Conservation (phyloP, 164 flowering plant genomes). For the Paratinospora sagittata region DNA sequence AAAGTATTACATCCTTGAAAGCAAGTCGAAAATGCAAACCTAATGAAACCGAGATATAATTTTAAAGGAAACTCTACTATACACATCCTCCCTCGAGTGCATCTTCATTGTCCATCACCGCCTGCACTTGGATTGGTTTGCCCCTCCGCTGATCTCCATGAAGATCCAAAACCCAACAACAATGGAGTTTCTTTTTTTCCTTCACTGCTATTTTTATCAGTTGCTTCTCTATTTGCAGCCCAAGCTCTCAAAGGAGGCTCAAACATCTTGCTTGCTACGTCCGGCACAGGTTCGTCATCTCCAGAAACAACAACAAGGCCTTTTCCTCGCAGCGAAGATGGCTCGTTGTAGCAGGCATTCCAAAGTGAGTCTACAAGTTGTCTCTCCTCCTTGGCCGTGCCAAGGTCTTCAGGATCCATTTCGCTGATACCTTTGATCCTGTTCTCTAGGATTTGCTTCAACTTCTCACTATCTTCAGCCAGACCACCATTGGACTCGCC, state of each 20-base stretch:
- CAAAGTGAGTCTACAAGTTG: conserved; percentile 84
- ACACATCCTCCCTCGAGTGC: background rate
- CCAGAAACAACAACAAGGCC: conserved; percentile 78
- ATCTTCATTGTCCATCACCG: no score
- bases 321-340: conserved; percentile 69
- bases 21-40: no score
- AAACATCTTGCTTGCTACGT: conserved; percentile 70
- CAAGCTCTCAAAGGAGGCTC: conserved; percentile 76
- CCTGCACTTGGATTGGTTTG: conserved; percentile 6
- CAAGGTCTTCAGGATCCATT: conserved; percentile 74
- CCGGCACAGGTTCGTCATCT: conserved; percentile 80
- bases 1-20: no score
- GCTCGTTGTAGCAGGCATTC: conserved; percentile 68
- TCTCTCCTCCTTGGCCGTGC: conserved; percentile 84
- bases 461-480: conserved; percentile 43
- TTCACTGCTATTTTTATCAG: conserved; percentile 10
- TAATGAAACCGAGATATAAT: no score
- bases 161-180: conserved; percentile 44
- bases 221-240: conserved; percentile 33
- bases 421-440: conserved; percentile 59
- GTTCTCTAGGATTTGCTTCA: conserved; percentile 67
- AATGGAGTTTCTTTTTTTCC: conserved; percentile 53
- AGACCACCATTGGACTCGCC: conserved; percentile 17
- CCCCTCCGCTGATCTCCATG: conserved; percentile 14
- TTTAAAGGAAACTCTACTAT: background rate